A percentile compares a stretch with the other conserved stretches of the same genome.
These are phyloP conservation scores for Hypoxylon sp. DNA, from an alignment of 2,329 filamentous ascomycete species.

Conservation along the genomic window DNA sequence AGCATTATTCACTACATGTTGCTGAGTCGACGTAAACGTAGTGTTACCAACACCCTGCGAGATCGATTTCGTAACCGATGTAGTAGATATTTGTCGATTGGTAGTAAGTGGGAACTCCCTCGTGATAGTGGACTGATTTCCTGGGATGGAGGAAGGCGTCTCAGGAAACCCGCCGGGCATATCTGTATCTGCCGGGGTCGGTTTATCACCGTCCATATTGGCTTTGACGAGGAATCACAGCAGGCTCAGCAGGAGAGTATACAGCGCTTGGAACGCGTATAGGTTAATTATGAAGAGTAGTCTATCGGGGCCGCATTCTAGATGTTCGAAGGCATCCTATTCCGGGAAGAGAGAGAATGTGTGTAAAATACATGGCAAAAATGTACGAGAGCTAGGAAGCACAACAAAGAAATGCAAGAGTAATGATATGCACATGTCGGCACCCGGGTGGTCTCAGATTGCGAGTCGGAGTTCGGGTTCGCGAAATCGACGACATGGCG, in stretches of 20 bases:
- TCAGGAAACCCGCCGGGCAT: conserved; percentile 55
- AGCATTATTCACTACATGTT: conserved; percentile 13
- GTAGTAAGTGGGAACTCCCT: conserved; percentile 30
- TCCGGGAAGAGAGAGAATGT: conserved; percentile 9
- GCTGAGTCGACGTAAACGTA: conserved; percentile 21
- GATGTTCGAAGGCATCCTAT: conserved; percentile 1
- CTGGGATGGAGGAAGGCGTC: conserved; percentile 46
- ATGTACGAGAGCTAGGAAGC: background rate
- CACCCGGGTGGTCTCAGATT: conserved; percentile 23
- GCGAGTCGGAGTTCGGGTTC: conserved; percentile 39
- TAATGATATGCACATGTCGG: conserved; percentile 30
- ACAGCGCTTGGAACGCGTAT: conserved; percentile 9
- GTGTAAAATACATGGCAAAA: conserved; percentile 21
- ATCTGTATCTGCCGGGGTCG: conserved; percentile 53
- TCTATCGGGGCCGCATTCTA: conserved; percentile 23
- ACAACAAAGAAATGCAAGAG: conserved; percentile 27
- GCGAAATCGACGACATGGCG: conserved; percentile 24
- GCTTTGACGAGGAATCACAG: conserved; percentile 3
- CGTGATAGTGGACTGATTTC: conserved; percentile 26
- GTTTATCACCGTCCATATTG: conserved; percentile 49
- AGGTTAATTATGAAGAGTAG: conserved; percentile 8
- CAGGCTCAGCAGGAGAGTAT: conserved; percentile 1
- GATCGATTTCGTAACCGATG: conserved; percentile 15
- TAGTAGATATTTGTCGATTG: conserved; percentile 16
- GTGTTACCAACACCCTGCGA: background rate